Percentiles rank a stretch among this genome's conserved stretches.
Conservation (phyloP, 805 yeast genomes). For the Schwanniomyces yamadae region DNA sequence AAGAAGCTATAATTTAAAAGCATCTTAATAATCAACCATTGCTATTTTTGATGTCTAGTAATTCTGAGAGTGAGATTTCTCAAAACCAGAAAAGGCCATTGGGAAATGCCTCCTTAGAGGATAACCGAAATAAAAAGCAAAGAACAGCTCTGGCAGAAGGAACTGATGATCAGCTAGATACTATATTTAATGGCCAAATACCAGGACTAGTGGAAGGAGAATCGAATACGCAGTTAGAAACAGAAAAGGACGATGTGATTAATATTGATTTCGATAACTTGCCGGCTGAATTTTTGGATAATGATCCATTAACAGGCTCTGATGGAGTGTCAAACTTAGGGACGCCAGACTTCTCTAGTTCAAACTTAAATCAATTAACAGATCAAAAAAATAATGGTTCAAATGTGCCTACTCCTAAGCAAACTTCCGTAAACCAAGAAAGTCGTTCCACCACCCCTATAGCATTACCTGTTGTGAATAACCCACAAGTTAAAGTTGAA, state of each 20-base stretch:
- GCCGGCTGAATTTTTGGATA: constrained; percentile 17
- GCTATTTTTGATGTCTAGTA: constrained; percentile 7
- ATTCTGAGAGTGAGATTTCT: constrained; percentile 2
- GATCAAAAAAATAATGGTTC: not conserved
- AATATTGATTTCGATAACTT: constrained; percentile 21
- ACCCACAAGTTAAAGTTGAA: not conserved
- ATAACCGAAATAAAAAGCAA: constrained; percentile 9
- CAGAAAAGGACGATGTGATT: constrained; percentile 1
- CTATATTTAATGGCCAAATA: constrained; percentile 20
- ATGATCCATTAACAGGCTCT: not conserved
- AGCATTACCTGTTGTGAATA: not conserved
- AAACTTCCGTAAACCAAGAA: not conserved
- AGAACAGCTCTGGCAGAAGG: constrained; percentile 9
- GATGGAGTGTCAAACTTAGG: not conserved
- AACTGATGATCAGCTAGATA: constrained; percentile 22
- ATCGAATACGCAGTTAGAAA: not conserved
- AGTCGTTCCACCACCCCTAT: constrained; percentile 1
- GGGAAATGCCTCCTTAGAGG: constrained; percentile 3
- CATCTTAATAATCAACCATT: too few relatives aligned
- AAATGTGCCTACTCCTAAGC: constrained; percentile 4
- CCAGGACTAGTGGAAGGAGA: constrained; percentile 12
- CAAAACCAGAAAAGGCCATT: constrained; percentile 8
- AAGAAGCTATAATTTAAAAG: too few relatives aligned
- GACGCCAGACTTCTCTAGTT: not conserved
- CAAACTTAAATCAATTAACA: not conserved